Evolutionary conservation across 331 rosid species (phyloP).

Genomic region (Acacia pycnantha): DNA sequence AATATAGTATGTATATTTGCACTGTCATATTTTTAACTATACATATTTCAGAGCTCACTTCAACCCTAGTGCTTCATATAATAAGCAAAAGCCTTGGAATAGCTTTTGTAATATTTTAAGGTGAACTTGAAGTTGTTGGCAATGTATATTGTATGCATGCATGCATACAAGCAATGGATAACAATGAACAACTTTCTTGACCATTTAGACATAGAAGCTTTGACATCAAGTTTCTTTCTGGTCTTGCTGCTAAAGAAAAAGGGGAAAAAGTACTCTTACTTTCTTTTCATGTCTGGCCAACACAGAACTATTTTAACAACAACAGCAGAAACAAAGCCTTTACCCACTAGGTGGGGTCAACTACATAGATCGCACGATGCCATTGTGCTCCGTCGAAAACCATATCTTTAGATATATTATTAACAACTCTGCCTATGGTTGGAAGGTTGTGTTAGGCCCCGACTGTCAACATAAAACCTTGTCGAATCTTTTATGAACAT

Average conservation of each 20-base stretch:
- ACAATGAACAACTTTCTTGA: not conserved
- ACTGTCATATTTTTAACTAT: constrained; percentile 1
- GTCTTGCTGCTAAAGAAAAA: not conserved
- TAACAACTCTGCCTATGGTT: too few species aligned
- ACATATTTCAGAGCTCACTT: not conserved
- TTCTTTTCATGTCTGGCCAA: not conserved
- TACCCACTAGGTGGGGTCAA: too few species aligned
- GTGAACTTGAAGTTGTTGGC: not conserved
- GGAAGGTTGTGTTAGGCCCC: too few species aligned
- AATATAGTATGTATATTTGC: not conserved
- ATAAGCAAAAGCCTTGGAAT: not conserved
- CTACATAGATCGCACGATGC: too few species aligned
- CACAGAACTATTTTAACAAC: not conserved
- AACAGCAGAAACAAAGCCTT: too few species aligned
- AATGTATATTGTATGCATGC: not conserved
- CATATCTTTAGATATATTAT: too few species aligned
- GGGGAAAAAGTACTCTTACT: not conserved
- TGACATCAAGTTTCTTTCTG: not conserved
- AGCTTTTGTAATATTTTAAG: not conserved
- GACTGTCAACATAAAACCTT: too few species aligned
- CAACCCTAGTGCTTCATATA: not conserved
- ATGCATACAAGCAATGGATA: not conserved
- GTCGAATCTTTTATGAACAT: too few species aligned
- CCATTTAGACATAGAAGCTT: not conserved
- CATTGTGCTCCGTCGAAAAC: too few species aligned